Percentiles rank a stretch among this genome's conserved stretches.
phyloP scores from a whole-genome alignment of 2,329 filamentous ascomycete genomes.

The Microcyclospora pomicola region DNA sequence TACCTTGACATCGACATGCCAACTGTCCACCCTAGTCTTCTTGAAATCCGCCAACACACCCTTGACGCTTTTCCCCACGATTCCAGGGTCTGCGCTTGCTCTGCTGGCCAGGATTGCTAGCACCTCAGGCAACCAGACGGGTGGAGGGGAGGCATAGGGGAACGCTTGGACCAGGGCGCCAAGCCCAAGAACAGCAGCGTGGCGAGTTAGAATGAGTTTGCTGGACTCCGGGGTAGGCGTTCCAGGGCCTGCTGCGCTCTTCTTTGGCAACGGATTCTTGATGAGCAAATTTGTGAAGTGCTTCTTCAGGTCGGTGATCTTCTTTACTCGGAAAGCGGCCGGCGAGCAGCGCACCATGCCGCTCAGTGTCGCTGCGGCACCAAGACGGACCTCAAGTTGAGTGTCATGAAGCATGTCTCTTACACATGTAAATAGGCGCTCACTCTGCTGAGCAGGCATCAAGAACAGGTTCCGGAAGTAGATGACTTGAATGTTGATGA shows the following conservation, averaged over 20 bases:
- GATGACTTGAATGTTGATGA: constrained; percentile 97
- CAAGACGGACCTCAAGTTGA: constrained; percentile 86
- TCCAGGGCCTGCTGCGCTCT: constrained; percentile 33
- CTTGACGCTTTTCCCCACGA: constrained; percentile 94
- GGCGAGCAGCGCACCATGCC: constrained; percentile 98
- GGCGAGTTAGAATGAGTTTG: constrained; percentile 64
- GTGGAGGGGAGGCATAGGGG: constrained; percentile 86
- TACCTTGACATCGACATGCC: constrained; percentile 96
- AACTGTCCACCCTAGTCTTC: constrained; percentile 97
- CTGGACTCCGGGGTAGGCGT: constrained; percentile 60
- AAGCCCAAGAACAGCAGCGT: constrained; percentile 82
- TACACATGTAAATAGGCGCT: constrained; percentile 79
- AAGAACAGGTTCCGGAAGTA: constrained; percentile 95
- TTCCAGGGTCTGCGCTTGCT: constrained; percentile 76
- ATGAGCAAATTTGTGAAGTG: constrained; percentile 67
- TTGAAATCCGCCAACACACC: constrained; percentile 92
- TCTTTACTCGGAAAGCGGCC: constrained; percentile 58
- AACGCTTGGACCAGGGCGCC: constrained; percentile 90
- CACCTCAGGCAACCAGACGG: constrained; percentile 85
- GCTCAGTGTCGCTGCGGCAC: constrained; percentile 81
- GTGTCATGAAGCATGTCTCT: constrained; percentile 84
- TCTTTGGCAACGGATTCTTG: constrained; percentile 76
- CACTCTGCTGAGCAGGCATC: constrained; percentile 58
- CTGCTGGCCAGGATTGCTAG: constrained; percentile 71
- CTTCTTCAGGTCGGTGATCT: constrained; percentile 60